Conservation (phyloP, 192 early-diverging fungal genomes). For the Backusella circina region DNA sequence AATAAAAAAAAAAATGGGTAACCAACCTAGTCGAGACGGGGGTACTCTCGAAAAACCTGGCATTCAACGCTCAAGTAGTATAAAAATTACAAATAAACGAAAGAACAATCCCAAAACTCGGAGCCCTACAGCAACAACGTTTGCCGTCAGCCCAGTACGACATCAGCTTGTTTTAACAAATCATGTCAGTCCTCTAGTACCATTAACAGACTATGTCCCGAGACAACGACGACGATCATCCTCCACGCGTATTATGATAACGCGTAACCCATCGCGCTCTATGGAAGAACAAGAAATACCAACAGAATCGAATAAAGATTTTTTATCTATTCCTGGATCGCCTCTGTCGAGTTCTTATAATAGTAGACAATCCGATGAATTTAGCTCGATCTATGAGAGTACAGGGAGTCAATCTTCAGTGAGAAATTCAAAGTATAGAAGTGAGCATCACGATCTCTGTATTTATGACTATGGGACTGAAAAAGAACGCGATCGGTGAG, state of each 20-base stretch:
- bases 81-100: not conserved
- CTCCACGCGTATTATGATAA: not conserved
- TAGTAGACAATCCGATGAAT: not conserved
- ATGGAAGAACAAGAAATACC: not conserved
- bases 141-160: slow-evolving; percentile 8
- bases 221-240: not conserved
- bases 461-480: slow-evolving; percentile 10
- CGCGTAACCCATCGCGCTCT: not conserved
- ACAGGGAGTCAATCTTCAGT: not conserved
- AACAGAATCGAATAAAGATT: not conserved
- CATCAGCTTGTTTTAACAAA: slow-evolving; percentile 3
- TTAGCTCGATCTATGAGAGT: not conserved
- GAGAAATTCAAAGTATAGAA: not conserved
- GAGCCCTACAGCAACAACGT: not conserved
- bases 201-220: not conserved
- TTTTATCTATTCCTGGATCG: not conserved
- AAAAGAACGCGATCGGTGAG: slow-evolving; percentile 16
- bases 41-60: not conserved
- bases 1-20: slow-evolving; percentile 6
- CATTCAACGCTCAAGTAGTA: not conserved
- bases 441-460: not conserved
- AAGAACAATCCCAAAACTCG: not conserved
- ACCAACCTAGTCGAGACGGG: slow-evolving; percentile 14
- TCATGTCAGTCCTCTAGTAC: not conserved
- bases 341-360: not conserved